Conservation (phyloP, 2,329 filamentous ascomycete genomes). For the Neofusicoccum cordaticola region DNA sequence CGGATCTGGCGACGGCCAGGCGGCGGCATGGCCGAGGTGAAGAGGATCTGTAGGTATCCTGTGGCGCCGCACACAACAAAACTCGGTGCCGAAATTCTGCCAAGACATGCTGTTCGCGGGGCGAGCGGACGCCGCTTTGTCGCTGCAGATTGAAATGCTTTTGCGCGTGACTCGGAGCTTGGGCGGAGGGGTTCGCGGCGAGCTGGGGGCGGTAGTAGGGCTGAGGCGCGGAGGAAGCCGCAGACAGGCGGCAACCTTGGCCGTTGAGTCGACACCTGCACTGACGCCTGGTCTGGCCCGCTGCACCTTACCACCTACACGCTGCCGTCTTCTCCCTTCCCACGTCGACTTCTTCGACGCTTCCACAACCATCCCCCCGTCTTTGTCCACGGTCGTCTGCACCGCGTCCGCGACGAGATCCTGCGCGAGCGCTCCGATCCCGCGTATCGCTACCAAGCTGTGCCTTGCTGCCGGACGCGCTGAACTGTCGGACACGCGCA, state of each 20-base stretch:
- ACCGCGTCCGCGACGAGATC: background rate
- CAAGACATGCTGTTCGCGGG: background rate
- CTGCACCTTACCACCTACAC: constrained; percentile 2
- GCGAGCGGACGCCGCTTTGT: no score
- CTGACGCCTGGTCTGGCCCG: background rate
- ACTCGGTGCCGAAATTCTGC: background rate
- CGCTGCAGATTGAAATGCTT: background rate
- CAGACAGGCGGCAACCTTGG: constrained; percentile 5
- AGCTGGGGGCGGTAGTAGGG: background rate
- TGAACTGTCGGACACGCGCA: constrained; percentile 3
- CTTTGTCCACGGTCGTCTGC: background rate
- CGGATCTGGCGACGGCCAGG: background rate
- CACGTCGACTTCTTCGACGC: background rate
- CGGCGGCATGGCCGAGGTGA: background rate
- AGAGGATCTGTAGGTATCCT: background rate
- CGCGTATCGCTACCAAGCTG: background rate
- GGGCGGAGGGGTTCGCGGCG: constrained; percentile 2
- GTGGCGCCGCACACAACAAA: background rate
- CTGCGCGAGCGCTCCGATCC: background rate
- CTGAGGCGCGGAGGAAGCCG: background rate
- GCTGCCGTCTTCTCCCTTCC: background rate
- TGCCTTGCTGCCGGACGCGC: background rate
- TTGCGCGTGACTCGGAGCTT: constrained; percentile 4
- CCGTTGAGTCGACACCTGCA: constrained; percentile 1
- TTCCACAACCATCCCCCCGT: background rate